These are phyloP conservation scores for Cladophialophora immunda DNA, from an alignment of 2,329 filamentous ascomycete species.

Conservation along the genomic window DNA sequence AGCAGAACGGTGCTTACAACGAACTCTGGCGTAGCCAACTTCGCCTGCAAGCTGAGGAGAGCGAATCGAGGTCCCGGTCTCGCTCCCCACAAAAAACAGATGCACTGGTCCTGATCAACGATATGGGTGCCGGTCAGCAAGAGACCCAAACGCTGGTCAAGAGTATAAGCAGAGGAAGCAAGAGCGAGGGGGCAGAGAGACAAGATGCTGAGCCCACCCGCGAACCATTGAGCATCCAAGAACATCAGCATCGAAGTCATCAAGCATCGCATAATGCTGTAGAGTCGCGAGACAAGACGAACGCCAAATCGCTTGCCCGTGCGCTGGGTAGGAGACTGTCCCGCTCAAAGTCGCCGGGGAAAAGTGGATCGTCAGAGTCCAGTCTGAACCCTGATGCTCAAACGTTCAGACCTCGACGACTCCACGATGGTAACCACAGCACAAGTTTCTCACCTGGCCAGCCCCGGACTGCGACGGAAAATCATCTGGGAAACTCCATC, in stretches of 20 bases:
- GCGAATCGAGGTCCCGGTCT: slow-evolving; percentile 7
- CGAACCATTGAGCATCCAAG: slow-evolving; percentile 8
- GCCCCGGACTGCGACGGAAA: background rate
- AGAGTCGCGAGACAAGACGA: slow-evolving; percentile 16
- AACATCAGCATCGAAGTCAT: slow-evolving; percentile 13
- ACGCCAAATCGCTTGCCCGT: slow-evolving; percentile 8
- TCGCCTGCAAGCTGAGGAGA: slow-evolving; percentile 25
- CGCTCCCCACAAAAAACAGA: slow-evolving; percentile 1
- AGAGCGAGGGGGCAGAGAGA: background rate
- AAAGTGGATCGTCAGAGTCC: slow-evolving; percentile 10
- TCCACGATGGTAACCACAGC: slow-evolving; percentile 13
- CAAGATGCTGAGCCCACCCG: background rate
- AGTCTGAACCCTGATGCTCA: slow-evolving; percentile 15
- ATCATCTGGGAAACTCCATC: background rate
- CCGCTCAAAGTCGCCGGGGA: slow-evolving; percentile 16
- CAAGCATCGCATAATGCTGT: slow-evolving; percentile 13
- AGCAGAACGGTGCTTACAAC: slow-evolving; percentile 66
- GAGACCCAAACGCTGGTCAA: slow-evolving; percentile 9
- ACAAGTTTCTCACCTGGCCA: background rate
- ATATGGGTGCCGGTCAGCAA: slow-evolving; percentile 13
- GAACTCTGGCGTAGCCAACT: slow-evolving; percentile 71
- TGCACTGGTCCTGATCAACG: slow-evolving; percentile 15
- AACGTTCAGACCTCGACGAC: slow-evolving; percentile 14
- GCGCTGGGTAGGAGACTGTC: slow-evolving; percentile 5
- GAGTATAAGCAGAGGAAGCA: slow-evolving; percentile 9